Conservation (phyloP, 2,329 filamentous ascomycete genomes). For the Aspergillus piperis region DNA sequence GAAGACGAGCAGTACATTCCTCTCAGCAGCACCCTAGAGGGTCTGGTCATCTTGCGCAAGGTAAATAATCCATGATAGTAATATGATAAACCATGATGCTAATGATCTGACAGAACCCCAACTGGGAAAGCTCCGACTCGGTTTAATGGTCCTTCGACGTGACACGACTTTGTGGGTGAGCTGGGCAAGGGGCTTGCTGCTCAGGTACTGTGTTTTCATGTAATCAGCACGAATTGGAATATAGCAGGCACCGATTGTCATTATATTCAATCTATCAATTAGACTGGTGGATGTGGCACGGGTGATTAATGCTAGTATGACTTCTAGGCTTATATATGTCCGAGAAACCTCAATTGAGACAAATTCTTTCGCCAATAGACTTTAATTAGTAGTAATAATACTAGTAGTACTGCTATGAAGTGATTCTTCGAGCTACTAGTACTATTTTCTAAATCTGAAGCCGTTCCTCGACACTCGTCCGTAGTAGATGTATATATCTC, state of each 20-base stretch:
- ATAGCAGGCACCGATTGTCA: slow-evolving; percentile 29
- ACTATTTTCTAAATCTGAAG: too few relatives aligned
- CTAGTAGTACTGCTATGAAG: too few relatives aligned
- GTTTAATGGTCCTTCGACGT: slow-evolving; percentile 22
- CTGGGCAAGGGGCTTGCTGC: slow-evolving; percentile 19
- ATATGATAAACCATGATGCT: slow-evolving; percentile 19
- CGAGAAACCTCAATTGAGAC: neutral
- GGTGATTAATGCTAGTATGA: neutral
- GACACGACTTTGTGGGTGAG: slow-evolving; percentile 20
- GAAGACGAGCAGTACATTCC: slow-evolving; percentile 98
- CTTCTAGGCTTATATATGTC: slow-evolving; percentile 1
- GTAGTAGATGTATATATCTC: too few relatives aligned
- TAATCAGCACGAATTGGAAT: slow-evolving; percentile 38
- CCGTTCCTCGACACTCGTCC: too few relatives aligned
- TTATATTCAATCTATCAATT: slow-evolving; percentile 1
- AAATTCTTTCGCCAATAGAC: neutral
- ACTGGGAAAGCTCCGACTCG: slow-evolving; percentile 46
- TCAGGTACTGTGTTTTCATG: slow-evolving; percentile 36
- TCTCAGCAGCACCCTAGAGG: slow-evolving; percentile 87
- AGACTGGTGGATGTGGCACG: slow-evolving; percentile 10
- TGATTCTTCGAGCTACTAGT: too few relatives aligned
- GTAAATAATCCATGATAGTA: slow-evolving; percentile 54
- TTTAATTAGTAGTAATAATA: neutral
- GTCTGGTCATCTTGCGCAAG: slow-evolving; percentile 95
- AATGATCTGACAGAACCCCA: slow-evolving; percentile 44